These are phyloP conservation scores for Plenodomus tracheiphilus DNA, from an alignment of 2,329 filamentous ascomycete species.

Conservation along the genomic window DNA sequence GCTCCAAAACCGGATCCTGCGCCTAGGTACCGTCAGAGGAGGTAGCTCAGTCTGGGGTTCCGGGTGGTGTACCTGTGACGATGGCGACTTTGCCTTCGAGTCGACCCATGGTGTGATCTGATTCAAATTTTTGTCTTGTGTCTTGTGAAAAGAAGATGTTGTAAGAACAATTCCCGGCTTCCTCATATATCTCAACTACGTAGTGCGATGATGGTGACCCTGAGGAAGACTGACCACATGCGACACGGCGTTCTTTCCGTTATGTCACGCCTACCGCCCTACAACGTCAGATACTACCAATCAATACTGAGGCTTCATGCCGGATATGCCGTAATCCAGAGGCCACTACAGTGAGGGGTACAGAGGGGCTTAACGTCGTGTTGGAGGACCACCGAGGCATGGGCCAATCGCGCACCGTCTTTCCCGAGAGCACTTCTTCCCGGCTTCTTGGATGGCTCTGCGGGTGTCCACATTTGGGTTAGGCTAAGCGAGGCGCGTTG, in stretches of 20 bases:
- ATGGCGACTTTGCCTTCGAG: conserved; percentile 61
- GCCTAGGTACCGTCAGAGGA: conserved; percentile 41
- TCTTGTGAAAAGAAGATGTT: no score
- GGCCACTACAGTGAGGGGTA: conserved; percentile 19
- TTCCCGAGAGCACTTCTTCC: conserved; percentile 7
- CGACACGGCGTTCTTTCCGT: not conserved
- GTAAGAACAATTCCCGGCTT: no score
- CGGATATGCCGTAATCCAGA: conserved; percentile 3
- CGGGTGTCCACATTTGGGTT: conserved; percentile 10
- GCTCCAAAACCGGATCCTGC: conserved; percentile 67
- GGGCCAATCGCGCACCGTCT: conserved; percentile 11
- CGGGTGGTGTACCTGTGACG: conserved; percentile 52
- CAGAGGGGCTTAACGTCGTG: conserved; percentile 10
- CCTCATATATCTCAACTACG: not conserved
- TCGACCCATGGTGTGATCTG: conserved; percentile 39
- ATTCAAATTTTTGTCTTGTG: not conserved
- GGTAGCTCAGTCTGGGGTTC: conserved; percentile 1
- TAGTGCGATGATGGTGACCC: conserved; percentile 7
- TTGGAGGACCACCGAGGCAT: conserved; percentile 13
- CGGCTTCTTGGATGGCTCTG: conserved; percentile 2
- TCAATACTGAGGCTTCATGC: not conserved
- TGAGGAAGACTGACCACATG: not conserved
- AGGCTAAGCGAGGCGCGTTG: not conserved
- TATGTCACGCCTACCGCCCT: not conserved
- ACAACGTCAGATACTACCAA: conserved; percentile 6